Base-by-base conservation (phyloP, 2,329 filamentous ascomycete genomes). In the Epichloe aotearoae region DNA sequence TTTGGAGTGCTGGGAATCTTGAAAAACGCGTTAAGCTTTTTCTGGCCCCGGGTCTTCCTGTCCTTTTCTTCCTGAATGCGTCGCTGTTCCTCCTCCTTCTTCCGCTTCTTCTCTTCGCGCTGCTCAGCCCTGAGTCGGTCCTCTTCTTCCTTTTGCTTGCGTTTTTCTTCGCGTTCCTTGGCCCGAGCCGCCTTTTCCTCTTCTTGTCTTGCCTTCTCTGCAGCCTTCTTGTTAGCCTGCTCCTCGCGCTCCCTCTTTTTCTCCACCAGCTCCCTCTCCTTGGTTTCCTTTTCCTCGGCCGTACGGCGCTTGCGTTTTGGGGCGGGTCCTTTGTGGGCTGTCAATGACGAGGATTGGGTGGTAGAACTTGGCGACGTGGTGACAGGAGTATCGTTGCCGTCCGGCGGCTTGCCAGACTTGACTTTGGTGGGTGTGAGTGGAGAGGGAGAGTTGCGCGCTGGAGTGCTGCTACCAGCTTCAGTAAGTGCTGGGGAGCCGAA, bases 11-110 rank as follows among this genome's bases (percentile, higher is more conserved):
- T 60, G 7, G 68, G 62, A 17, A 60, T 55, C 46, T 66, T 69
- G 59, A 77, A 77, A 60, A 52, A 75, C 40, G 61, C 65, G 44
- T 66, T 70, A 14, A 79, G 67, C 53, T 63, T 72, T 57, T 65
- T 66, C 63, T 73, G 76, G 49, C 64, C 72, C 14, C 70, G 65
- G n/a, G 70, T 68, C 60, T 73, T 77, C 56, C 70, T 77, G 23
- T 73, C 71, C 57, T 74, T 72, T 45, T 70, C 69, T 37, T 70
- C 65, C 53, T 68, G 63, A 2, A 62, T 46, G 46, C 62, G 64
- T 42, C 66, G 59, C 43, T 67, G 59, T 49, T 74, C 73, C 41
- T 76, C 73, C 40, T 77, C 75, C 58, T 73, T 75, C 56, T 75
- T 71, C 33, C 66, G 66, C 57, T 68, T 72, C 60, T 75, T 76